Percentiles rank a stretch among this genome's conserved stretches.
Evolutionary conservation across 2,329 filamentous ascomycete genomes (phyloP).

Genomic region (Xylaria hypoxylon): DNA sequence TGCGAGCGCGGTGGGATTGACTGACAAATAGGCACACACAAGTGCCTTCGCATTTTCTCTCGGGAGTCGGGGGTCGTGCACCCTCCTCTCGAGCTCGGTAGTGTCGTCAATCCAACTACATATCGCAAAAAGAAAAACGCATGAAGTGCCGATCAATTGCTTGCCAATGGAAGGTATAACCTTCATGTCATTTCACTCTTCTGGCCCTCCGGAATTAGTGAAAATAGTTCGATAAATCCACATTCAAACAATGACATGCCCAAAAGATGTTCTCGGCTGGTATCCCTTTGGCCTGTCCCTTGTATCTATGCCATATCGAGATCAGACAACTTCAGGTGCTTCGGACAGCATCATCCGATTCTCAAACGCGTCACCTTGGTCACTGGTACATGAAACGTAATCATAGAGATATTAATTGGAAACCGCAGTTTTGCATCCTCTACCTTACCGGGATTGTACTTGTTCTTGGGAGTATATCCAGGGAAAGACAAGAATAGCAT

Average conservation of each 20-base stretch:
- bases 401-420: neutral
- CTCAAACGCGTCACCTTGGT: neutral
- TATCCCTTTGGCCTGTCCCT: neutral
- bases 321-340: neutral
- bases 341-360: neutral
- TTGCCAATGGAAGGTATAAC: neutral
- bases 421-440: neutral
- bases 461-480: neutral
- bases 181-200: neutral
- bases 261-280: neutral
- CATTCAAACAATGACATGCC: neutral
- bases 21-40: neutral
- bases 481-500: neutral
- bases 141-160: neutral
- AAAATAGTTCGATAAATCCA: conserved; percentile 1
- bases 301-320: neutral
- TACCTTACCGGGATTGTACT: neutral
- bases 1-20: conserved; percentile 6
- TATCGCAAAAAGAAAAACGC: neutral
- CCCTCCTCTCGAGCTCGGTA: neutral
- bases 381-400: neutral
- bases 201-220: neutral
- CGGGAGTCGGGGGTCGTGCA: neutral
- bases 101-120: conserved; percentile 1
- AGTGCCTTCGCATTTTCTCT: conserved; percentile 1